Base-by-base conservation (phyloP, 2,329 filamentous ascomycete species). In the Neoscytalidium dimidiatum region DNA sequence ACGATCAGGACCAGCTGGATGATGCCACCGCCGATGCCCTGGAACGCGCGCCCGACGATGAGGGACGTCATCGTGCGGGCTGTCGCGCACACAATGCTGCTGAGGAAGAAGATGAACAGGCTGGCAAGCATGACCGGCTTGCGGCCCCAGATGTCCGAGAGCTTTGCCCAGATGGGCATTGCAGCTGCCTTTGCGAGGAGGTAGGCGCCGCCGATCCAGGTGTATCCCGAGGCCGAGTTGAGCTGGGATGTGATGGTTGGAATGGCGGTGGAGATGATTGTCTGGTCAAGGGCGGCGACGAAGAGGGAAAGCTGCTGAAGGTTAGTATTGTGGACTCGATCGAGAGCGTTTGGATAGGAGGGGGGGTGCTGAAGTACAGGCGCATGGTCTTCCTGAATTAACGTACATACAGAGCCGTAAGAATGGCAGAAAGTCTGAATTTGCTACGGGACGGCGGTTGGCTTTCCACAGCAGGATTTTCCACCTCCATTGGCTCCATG, bases 131-230 rank as follows among this genome's bases (percentile, higher is more conserved):
- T 70, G 33, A 86, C 83, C 1, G 79, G 77, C 67, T 87, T 86
- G 2, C 85, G 79, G 17, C 85, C 85, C 82, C 83, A 86, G 41
- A 87, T 87, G 68, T 87, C 84, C 3, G 79, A 82, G 1, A 85
- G 68, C 64, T 85, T 86, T 5, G 88, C 89, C 90, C 90, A 93
- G n/a, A 90, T 84, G 0, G 90, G 89, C 0, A 85, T 86, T 1
- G 83, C 83, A 0, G 90, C 88, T 0, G 90, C 88, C 70, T 87
- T 87, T 17, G 88, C 88, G 11, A 94, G 84, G 3, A 92, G 80
- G 74, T 90, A 94, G 0, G 90, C 86, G 29, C 85, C 88, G 0
- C 90, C 91, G 66, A 94, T 90, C 92, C 91, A 94, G 14, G 88
- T 87, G 76, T 92, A 94, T 26, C 90, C 90, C 17, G 85, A 80